phyloP scores from a whole-genome alignment of 345 rosid genomes.

The Populus euphratica region DNA sequence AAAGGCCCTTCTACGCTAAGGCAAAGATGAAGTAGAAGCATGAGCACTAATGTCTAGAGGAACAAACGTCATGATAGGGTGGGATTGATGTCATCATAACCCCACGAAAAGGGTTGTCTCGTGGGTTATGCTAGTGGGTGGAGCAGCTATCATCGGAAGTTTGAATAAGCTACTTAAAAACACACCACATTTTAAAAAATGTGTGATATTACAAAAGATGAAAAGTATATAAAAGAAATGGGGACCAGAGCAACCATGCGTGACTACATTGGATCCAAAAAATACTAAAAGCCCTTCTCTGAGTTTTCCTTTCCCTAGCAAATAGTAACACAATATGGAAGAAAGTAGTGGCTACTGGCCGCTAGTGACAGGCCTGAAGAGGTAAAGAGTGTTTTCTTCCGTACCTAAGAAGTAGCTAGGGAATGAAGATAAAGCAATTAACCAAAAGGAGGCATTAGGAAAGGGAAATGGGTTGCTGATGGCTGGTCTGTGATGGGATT shows the following conservation, averaged over 20 bases:
- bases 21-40: background rate
- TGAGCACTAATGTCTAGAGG: background rate
- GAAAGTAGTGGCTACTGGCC: background rate
- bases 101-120: conserved; percentile 20
- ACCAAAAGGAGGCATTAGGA: conserved; percentile 10
- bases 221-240: conserved; percentile 37
- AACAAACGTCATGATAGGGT: conserved; percentile 59
- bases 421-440: background rate
- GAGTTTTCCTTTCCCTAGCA: background rate
- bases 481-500: background rate
- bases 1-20: background rate
- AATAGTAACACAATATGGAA: background rate
- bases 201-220: conserved; percentile 30
- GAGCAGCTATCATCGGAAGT: conserved; percentile 53
- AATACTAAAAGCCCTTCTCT: conserved; percentile 3
- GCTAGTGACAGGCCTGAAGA: conserved; percentile 3
- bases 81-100: conserved; percentile 55
- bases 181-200: conserved; percentile 14
- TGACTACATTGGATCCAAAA: conserved; percentile 47
- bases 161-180: conserved; percentile 32
- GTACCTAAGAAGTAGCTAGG: background rate
- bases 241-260: conserved; percentile 86
- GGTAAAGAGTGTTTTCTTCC: conserved; percentile 8
- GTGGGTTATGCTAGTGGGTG: conserved; percentile 38
- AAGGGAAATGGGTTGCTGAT: conserved; percentile 3